Evolutionary conservation across 768 basidiomycete genomes (phyloP), one percentile per base, ranked within the genome.

Genomic region (Clitopilus passeckerianus): DNA sequence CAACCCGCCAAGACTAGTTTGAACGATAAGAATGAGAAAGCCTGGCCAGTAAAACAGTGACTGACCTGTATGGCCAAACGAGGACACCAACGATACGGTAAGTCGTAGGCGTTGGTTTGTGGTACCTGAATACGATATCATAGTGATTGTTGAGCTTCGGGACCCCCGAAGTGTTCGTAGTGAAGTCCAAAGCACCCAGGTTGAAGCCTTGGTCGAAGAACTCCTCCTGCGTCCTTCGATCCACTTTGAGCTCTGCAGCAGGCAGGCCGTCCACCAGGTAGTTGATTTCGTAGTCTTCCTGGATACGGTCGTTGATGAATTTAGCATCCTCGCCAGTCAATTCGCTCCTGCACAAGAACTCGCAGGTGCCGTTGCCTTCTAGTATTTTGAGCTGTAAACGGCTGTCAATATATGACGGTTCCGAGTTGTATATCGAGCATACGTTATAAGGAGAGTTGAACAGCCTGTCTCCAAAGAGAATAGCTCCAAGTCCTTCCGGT

Each of bases 141-240:
- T 95, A 98, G 68, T 98, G 96, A 66, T 98, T 98, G 70, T 98
- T 89, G 58, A 98, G 72, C 14, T 83, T 85, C 6, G 93, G 93
- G 9, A 22, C 18, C 12, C 46, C 46, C 5, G 16, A 18, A 12
- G 3, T n/a, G 6, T 66, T 71, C 41, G 84, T 83, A 41, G 80
- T 76, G 62, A 77, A 80, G 53, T 73, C 72, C 52, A 74, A 83
- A 56, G 91, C 86, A 3, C 93, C 94, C n/a, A 98, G 78, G 66
- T 93, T 93, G 77, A 98, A 98, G 0, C 95, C 91, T 76, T 93
- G 89, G 74, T 96, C 95, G 67, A 89, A 93, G 74, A 96, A 98
- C 14, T 89, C 68, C 37, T 96, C 93, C n/a, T 85, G 83, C 2
- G 85, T 92, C 65, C 88, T 83, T 50, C 76, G 66, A 69, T 97